Evolutionary conservation across 192 early-diverging fungal species (phyloP), one percentile per base, ranked within the genome.

Genomic region (Coemansia sp.): DNA sequence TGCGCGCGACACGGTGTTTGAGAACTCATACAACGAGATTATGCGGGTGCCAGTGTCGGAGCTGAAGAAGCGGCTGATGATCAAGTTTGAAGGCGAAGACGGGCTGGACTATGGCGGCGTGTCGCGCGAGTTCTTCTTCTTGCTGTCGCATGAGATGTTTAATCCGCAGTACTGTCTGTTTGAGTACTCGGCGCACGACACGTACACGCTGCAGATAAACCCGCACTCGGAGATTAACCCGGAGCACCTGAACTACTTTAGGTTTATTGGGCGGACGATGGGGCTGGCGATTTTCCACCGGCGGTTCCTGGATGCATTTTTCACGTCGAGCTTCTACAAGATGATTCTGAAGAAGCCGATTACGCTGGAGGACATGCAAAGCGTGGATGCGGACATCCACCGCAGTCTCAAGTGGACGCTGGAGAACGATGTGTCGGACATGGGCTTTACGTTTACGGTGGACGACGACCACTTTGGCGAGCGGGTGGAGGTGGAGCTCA

Each of bases 61-160:
- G 74, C 79, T 98, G 51, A 95, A 94, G 79, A 96, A 98, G 81
- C 82, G 92, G 31, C 65, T 98, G 47, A 94, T 95, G 91, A 94
- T 98, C 70, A 98, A 97, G 71, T 98, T 98, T 64, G 92, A 94
- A 57, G 94, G 94, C 47, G 95, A 98, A 63, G 95, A 98, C 69
- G 95, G 95, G 9, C 80, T 98, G 26, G 95, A 98, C 82, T 98
- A 98, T 56, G 95, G 95, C 56, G 95, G 95, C 66, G 80, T 98
- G 45, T 95, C 93, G 15, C 85, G 90, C 77, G 95, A 98, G 67
- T 98, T 92, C 74, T 98, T 98, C 82, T 98, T 94, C 80, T 71
- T 98, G 63, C 78, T 98, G 33, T 95, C 92, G 23, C 92, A 98
- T 71, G 93, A 96, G 64, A 95, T 98, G 92, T 98, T 98, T 77